Percentiles rank a stretch among this genome's conserved stretches.
Conservation (phyloP, 768 basidiomycete species). For the Russula griseocarnosa region DNA sequence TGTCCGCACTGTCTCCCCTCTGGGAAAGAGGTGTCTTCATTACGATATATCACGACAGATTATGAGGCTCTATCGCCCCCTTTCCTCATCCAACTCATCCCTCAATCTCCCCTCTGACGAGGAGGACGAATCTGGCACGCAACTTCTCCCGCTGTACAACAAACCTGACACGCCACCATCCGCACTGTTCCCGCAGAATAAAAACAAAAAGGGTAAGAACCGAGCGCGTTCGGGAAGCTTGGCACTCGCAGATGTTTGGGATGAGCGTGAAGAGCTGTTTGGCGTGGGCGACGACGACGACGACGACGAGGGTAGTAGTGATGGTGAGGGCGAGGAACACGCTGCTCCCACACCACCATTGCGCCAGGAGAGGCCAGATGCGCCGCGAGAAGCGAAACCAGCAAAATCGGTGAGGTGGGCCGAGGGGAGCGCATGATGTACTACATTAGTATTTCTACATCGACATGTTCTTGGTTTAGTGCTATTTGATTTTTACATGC, state of each 20-base stretch:
- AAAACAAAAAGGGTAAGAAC: conserved; percentile 16
- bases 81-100: conserved; percentile 44
- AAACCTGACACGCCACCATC: conserved; percentile 23
- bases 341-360: not conserved
- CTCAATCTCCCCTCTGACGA: conserved; percentile 49
- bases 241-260: conserved; percentile 61
- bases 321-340: conserved; percentile 5
- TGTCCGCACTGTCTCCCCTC: conserved; percentile 21
- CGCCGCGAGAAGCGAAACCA: conserved; percentile 8
- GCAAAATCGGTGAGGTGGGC: conserved; percentile 26
- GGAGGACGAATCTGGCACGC: conserved; percentile 47
- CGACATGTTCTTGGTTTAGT: conserved; percentile 3
- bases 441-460: not conserved
- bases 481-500: not conserved
- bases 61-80: conserved; percentile 69
- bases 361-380: not conserved
- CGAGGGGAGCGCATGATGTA: conserved; percentile 20
- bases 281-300: conserved; percentile 54
- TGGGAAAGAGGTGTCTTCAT: not conserved
- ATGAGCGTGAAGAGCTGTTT: conserved; percentile 73
- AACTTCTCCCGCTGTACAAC: conserved; percentile 55
- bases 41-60: conserved; percentile 45
- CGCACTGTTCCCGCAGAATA: conserved; percentile 8
- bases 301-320: conserved; percentile 33
- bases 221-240: conserved; percentile 19